These are phyloP conservation scores for Magnaporthiopsis incrustans DNA, from an alignment of 2,329 filamentous ascomycete species.

Conservation along the genomic window DNA sequence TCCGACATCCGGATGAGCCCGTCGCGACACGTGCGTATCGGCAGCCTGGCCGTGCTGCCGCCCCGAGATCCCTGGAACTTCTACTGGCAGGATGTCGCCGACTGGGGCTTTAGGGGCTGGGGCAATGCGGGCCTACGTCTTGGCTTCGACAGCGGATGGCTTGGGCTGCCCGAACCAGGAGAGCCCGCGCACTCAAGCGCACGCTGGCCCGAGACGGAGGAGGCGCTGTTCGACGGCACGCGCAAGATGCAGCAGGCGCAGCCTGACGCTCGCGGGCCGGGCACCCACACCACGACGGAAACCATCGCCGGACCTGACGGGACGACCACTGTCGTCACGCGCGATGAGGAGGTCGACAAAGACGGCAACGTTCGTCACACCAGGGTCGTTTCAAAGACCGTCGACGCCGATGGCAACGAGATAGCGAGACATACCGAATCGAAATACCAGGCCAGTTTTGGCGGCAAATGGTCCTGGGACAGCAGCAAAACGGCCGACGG, in stretches of 20 bases:
- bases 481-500: neutral
- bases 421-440: slow-evolving; percentile 27
- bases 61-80: neutral
- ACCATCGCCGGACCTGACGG: slow-evolving; percentile 1
- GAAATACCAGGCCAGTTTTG: neutral
- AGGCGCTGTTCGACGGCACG: neutral
- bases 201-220: neutral
- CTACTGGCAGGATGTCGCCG: neutral
- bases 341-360: slow-evolving; percentile 33
- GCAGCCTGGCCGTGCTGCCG: neutral
- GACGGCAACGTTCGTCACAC: slow-evolving; percentile 32
- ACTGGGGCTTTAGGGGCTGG: neutral
- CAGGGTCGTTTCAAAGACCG: slow-evolving; percentile 30
- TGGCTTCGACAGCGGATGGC: neutral
- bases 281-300: slow-evolving; percentile 3
- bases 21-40: neutral
- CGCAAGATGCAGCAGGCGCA: neutral
- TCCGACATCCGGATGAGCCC: neutral
- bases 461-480: slow-evolving; percentile 5
- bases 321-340: slow-evolving; percentile 25
- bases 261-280: neutral
- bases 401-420: slow-evolving; percentile 33
- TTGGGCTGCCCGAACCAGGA: neutral
- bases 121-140: neutral
- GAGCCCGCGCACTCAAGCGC: neutral